These are phyloP conservation scores for Avena atlantica DNA, from an alignment of 176 grass and related monocot species.

Conservation along the genomic window DNA sequence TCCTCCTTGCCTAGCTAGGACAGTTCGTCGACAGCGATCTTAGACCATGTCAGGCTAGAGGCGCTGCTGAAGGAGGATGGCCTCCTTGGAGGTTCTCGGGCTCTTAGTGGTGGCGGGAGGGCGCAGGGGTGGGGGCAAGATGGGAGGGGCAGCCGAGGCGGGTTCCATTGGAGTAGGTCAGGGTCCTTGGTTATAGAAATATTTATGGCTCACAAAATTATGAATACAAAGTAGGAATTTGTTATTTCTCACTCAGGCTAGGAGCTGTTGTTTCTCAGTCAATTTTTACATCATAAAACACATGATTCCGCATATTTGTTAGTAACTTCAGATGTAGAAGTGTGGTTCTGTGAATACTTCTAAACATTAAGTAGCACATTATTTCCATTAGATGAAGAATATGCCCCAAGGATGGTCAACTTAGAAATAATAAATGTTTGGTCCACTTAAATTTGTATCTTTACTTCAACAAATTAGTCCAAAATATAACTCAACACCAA, in stretches of 20 bases:
- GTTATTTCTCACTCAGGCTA: too few species aligned
- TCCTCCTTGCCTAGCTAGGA: too few species aligned
- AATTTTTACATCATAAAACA: not conserved
- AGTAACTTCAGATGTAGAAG: not conserved
- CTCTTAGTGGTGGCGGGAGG: too few species aligned
- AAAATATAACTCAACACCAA: not conserved
- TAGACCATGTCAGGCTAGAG: too few species aligned
- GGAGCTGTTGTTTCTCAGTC: not conserved
- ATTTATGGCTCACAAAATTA: not conserved
- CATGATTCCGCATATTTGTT: accelerated
- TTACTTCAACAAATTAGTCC: not conserved
- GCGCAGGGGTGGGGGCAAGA: too few species aligned
- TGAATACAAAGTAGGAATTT: not conserved
- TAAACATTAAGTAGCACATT: not conserved
- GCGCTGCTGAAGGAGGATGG: too few species aligned
- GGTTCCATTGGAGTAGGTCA: too few species aligned
- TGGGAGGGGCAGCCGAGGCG: too few species aligned
- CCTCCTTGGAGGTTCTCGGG: too few species aligned
- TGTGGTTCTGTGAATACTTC: not conserved
- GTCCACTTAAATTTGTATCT: too few species aligned
- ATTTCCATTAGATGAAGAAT: not conserved
- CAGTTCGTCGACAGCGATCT: too few species aligned
- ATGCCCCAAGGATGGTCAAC: not conserved
- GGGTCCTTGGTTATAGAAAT: not conserved
- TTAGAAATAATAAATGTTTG: too few species aligned